phyloP scores from a whole-genome alignment of 306 rosid species.

The Trichosanthes cucumerina region DNA sequence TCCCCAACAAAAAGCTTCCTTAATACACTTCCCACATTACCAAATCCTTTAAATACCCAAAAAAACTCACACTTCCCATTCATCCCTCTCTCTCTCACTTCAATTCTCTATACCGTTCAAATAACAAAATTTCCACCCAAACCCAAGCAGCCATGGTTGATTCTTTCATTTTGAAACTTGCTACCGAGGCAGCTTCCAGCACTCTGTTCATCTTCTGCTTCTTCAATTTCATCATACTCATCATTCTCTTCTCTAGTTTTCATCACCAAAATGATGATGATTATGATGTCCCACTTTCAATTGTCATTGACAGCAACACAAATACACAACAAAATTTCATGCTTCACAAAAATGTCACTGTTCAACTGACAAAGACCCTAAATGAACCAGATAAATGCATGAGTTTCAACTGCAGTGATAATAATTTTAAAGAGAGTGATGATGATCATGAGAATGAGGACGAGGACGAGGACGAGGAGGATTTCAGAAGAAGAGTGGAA shows the following conservation, averaged over 20 bases:
- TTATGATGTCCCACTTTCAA: slow-evolving; percentile 6
- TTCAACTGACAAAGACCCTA: slow-evolving; percentile 8
- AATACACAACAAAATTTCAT: slow-evolving; percentile 2
- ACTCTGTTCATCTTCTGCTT: slow-evolving; percentile 45
- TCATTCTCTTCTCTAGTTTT: slow-evolving; percentile 25
- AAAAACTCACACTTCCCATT: not conserved
- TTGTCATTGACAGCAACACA: slow-evolving; percentile 6
- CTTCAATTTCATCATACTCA: slow-evolving; percentile 48
- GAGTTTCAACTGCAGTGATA: slow-evolving; percentile 10
- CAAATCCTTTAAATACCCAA: slow-evolving; percentile 16
- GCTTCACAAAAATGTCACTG: not conserved
- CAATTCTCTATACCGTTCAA: too few relatives aligned
- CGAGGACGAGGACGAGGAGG: slow-evolving; percentile 24
- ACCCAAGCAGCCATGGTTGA: slow-evolving; percentile 26
- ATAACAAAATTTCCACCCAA: not conserved
- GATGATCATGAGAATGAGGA: slow-evolving; percentile 11
- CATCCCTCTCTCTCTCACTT: not conserved
- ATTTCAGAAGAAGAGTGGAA: slow-evolving; percentile 47
- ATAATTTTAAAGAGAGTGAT: slow-evolving; percentile 3
- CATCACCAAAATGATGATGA: slow-evolving; percentile 18
- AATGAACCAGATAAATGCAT: not conserved
- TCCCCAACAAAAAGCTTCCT: slow-evolving; percentile 19
- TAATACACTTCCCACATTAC: slow-evolving; percentile 28
- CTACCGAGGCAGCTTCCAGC: slow-evolving; percentile 39
- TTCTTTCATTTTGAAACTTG: slow-evolving; percentile 23